Base-by-base conservation (phyloP, 1,139 yeast genomes). In the Scheffersomyces parashehatae region DNA sequence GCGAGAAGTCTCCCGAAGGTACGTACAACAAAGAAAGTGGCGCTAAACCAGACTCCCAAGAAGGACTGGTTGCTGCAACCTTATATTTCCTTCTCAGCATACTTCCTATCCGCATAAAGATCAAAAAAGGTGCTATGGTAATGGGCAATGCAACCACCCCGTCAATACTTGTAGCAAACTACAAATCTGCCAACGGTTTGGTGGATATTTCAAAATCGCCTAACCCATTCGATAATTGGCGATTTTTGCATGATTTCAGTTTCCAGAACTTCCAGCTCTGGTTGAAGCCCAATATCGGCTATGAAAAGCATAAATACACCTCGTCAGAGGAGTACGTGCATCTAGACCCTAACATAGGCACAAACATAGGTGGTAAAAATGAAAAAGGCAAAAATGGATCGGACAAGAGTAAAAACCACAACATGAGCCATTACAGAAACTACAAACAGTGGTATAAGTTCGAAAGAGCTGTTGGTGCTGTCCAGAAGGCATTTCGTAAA, bases 101-200 rank as follows among this genome's bases (percentile, higher is more conserved):
- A 5, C 60, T 85, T 28, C 96, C 96, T 0, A 51, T 88, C 1
- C 77, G 79, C 35, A 44, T 85, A 3, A 65, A 68, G 24, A 67
- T 87, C n/a, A 77, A 73, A 38, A 84, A 81, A 45, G 91, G 93
- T 1, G 86, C 96, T 0, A 47, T 88, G 30, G 84, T 89, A 1
- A 56, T 89, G 30, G 99, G 99, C 6, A 91, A 90, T 62, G 71
- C 78, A 43, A 75, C 81, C 10, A 89, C 97, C 0, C 87, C 95
- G 1, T 80, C 91, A 0, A 67, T 93, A 10, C 51, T 87, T 38
- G 82, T 89, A 2, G 69, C 78, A 5, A 82, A 89, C 8, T 85
- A 76, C 55, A 71, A 76, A 7, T 57, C 72, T 2, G 83, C 83
- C 1, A 67, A 65, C n/a, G 90, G 91, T 0, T 52, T 73, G 0